Percentiles rank a stretch among this genome's conserved stretches.
These are phyloP conservation scores for Thymus mandschuricus DNA, from an alignment of 257 asterid genomes.

Conservation along the genomic window DNA sequence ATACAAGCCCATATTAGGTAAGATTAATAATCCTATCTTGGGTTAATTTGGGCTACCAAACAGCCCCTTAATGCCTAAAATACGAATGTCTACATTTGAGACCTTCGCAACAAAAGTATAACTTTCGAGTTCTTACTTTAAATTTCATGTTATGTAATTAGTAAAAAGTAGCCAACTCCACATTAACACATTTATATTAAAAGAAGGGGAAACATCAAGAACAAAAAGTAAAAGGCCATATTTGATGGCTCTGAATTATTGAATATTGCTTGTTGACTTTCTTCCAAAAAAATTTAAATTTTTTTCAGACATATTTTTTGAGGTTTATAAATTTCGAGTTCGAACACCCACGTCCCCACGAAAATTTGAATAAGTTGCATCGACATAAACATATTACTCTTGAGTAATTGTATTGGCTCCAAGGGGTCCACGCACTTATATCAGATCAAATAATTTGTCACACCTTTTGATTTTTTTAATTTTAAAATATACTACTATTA, in stretches of 20 bases:
- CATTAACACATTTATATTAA: not conserved
- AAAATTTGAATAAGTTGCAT: not conserved
- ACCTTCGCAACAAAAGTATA: too few relatives aligned
- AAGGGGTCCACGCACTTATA: not conserved
- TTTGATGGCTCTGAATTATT: conserved; percentile 15
- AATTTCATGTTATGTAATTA: too few relatives aligned
- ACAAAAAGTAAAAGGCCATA: not conserved
- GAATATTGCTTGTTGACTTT: not conserved
- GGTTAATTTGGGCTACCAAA: too few relatives aligned
- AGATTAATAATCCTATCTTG: too few relatives aligned
- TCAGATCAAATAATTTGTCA: not conserved
- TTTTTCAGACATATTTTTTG: not conserved
- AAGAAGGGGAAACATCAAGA: not conserved
- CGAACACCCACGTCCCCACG: not conserved
- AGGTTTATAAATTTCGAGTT: not conserved
- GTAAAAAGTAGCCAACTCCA: not conserved
- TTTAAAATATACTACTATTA: too few relatives aligned
- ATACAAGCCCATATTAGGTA: too few relatives aligned
- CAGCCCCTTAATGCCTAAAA: too few relatives aligned
- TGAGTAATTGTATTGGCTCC: not conserved
- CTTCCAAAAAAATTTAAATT: not conserved
- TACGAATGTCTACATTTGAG: too few relatives aligned
- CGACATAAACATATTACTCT: not conserved
- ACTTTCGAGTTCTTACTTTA: too few relatives aligned
- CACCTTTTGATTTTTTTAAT: not conserved